phyloP scores from a whole-genome alignment of 1,284 basidiomycete species.

The Meira nashicola region DNA sequence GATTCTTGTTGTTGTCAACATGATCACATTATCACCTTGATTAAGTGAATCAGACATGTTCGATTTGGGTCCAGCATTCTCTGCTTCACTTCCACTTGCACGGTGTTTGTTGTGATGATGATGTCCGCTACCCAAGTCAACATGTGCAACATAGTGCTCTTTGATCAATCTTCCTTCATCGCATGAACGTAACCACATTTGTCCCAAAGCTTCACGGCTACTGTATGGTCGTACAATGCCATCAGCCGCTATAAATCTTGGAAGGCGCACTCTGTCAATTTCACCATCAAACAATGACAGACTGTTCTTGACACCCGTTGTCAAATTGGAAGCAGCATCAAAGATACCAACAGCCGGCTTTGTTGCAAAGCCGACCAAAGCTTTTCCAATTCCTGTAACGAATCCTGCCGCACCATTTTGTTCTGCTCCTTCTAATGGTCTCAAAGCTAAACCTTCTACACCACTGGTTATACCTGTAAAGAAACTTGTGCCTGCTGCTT shows the following conservation, averaged over 20 bases:
- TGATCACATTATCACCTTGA: constrained; percentile 34
- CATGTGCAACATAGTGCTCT: constrained; percentile 84
- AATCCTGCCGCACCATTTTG: constrained; percentile 89
- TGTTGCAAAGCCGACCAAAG: constrained; percentile 86
- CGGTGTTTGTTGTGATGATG: neutral
- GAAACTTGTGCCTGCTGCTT: constrained; percentile 87
- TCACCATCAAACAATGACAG: constrained; percentile 96
- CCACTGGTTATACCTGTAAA: constrained; percentile 91
- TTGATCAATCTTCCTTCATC: constrained; percentile 77
- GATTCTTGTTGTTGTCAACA: constrained; percentile 46
- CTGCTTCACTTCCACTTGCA: neutral
- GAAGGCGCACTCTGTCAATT: constrained; percentile 81
- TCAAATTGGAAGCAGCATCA: constrained; percentile 88
- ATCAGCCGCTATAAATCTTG: constrained; percentile 69
- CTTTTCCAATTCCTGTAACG: constrained; percentile 96
- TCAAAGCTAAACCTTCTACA: constrained; percentile 90
- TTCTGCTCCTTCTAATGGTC: constrained; percentile 95
- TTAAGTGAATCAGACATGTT: neutral
- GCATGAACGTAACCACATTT: constrained; percentile 90
- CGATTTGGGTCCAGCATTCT: neutral
- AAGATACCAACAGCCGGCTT: constrained; percentile 96
- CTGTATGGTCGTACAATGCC: constrained; percentile 61
- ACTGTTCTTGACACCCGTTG: constrained; percentile 90
- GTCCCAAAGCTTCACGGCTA: constrained; percentile 82
- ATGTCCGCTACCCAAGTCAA: constrained; percentile 54